These are phyloP conservation scores for Colletotrichum sp. DNA, from an alignment of 2,329 filamentous ascomycete species.

Conservation along the genomic window DNA sequence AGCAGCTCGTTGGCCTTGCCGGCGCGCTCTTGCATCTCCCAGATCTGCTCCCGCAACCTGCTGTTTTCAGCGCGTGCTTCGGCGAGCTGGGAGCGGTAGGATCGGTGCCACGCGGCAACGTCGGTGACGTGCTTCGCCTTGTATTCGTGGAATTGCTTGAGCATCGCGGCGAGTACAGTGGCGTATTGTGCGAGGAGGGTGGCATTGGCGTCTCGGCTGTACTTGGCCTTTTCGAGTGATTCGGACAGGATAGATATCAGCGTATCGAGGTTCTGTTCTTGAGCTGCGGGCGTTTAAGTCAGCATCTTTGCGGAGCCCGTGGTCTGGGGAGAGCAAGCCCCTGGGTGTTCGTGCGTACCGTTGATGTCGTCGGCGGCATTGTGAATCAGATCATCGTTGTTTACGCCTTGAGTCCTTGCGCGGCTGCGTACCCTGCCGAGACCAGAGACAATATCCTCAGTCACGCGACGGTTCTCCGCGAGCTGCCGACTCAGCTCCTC, in stretches of 20 bases:
- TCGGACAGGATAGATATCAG: constrained; percentile 66
- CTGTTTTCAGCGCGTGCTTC: constrained; percentile 70
- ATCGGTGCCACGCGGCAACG: constrained; percentile 68
- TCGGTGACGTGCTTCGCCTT: constrained; percentile 67
- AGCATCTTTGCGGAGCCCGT: background rate
- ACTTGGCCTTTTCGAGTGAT: constrained; percentile 65
- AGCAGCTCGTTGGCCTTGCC: constrained; percentile 62
- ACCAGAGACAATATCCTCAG: constrained; percentile 69
- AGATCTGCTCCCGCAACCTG: constrained; percentile 68
- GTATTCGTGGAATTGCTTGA: constrained; percentile 70
- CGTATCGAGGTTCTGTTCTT: constrained; percentile 64
- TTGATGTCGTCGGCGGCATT: constrained; percentile 62
- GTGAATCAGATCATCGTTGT: constrained; percentile 64
- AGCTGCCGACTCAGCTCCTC: constrained; percentile 70
- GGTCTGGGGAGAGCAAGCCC: background rate
- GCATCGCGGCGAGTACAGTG: constrained; percentile 59
- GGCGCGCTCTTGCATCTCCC: constrained; percentile 69
- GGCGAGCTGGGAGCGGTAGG: constrained; percentile 68
- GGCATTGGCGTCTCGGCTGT: constrained; percentile 65
- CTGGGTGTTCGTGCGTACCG: constrained; percentile 45
- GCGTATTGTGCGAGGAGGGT: constrained; percentile 64
- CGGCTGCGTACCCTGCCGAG: constrained; percentile 65
- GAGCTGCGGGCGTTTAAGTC: constrained; percentile 42
- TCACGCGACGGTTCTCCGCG: constrained; percentile 63
- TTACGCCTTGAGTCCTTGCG: constrained; percentile 56